phyloP scores from a whole-genome alignment of 2,329 filamentous ascomycete genomes.

The Bipolaris sorokiniana region DNA sequence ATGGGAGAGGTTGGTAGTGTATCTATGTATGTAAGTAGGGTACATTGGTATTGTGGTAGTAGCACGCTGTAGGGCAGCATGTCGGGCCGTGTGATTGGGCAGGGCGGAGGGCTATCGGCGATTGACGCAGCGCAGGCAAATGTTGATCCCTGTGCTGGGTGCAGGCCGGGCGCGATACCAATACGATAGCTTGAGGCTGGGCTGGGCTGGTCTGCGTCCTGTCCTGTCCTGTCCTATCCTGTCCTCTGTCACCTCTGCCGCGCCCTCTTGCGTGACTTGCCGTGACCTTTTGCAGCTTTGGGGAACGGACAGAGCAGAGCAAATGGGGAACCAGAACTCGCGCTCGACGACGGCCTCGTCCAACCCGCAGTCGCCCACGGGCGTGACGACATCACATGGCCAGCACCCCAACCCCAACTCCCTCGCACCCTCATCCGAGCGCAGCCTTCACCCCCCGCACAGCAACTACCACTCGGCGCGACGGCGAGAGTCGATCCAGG shows the following conservation, averaged over 20 bases:
- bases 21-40: background rate
- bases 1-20: slow-evolving; percentile 5
- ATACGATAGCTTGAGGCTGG: slow-evolving; percentile 16
- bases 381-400: slow-evolving; percentile 32
- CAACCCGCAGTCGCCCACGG: slow-evolving; percentile 35
- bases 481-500: slow-evolving; percentile 51
- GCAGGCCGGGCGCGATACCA: slow-evolving; percentile 15
- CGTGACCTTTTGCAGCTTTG: background rate
- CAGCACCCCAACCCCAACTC: slow-evolving; percentile 13
- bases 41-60: background rate
- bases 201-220: background rate
- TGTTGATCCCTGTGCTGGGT: slow-evolving; percentile 27
- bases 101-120: slow-evolving; percentile 26
- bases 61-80: background rate
- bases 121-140: slow-evolving; percentile 25
- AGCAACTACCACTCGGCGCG: slow-evolving; percentile 36
- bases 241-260: background rate
- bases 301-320: slow-evolving; percentile 3
- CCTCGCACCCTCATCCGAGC: slow-evolving; percentile 14
- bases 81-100: slow-evolving; percentile 21
- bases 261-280: no score
- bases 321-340: slow-evolving; percentile 48
- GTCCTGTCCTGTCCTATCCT: background rate
- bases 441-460: slow-evolving; percentile 22
- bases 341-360: slow-evolving; percentile 27